phyloP scores from a whole-genome alignment of 2,329 filamentous ascomycete species.

The Clonostachys solani region DNA sequence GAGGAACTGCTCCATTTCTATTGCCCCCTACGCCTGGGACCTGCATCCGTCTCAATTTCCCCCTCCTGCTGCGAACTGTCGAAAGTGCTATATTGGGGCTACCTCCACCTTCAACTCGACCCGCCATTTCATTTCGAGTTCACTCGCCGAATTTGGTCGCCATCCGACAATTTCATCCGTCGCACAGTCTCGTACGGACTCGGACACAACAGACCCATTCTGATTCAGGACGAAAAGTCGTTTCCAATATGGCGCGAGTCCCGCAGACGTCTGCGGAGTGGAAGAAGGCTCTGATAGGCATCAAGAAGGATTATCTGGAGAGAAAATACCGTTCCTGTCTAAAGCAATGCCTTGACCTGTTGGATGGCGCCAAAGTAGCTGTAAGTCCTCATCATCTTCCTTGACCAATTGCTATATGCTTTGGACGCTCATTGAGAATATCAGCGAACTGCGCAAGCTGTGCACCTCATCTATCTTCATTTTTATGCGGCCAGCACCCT shows the following conservation, averaged over 20 bases:
- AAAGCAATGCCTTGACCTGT: conserved; percentile 45
- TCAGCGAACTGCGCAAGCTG: conserved; percentile 11
- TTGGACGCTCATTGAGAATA: not conserved
- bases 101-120: no score
- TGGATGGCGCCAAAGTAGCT: conserved; percentile 40
- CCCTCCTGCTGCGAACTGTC: conserved; percentile 25
- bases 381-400: conserved; percentile 15
- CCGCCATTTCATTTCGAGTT: no score
- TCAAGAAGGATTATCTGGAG: conserved; percentile 49
- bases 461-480: conserved; percentile 52
- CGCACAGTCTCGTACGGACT: no score
- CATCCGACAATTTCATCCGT: no score
- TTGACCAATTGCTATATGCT: not conserved
- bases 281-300: conserved; percentile 43
- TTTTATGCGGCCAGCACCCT: conserved; percentile 59
- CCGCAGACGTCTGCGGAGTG: conserved; percentile 38
- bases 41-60: no score
- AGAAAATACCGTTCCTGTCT: conserved; percentile 49
- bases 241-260: no score
- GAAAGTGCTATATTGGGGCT: conserved; percentile 8
- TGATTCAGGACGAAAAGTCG: no score
- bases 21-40: no score
- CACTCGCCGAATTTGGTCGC: no score
- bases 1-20: no score
- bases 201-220: no score